Evolutionary conservation across 2,329 filamentous ascomycete genomes (phyloP).

Genomic region (Fusarium verrucosum): DNA sequence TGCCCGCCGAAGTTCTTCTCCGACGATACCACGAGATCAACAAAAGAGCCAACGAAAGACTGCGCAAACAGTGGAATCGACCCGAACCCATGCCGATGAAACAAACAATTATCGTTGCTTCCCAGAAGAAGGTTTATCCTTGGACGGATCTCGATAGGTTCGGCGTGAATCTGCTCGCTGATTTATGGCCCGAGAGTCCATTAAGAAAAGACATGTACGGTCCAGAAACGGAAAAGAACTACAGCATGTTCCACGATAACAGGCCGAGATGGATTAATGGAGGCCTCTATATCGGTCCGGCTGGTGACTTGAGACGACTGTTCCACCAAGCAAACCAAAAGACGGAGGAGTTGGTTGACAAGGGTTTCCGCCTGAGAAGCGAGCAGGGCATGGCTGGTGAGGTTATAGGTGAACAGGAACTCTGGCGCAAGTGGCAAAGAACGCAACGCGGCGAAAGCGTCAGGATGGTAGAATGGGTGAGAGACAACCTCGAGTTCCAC

Average conservation of each 20-base stretch:
- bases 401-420: neutral
- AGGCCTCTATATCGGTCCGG: slow-evolving; percentile 5
- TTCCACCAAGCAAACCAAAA: neutral
- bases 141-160: rapidly evolving
- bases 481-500: neutral
- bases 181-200: neutral
- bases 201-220: neutral
- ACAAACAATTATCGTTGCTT: neutral
- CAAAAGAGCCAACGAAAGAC: slow-evolving; percentile 1
- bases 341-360: neutral
- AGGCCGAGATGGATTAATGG: slow-evolving; percentile 4
- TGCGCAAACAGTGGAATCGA: neutral
- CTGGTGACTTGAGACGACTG: slow-evolving; percentile 9
- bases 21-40: slow-evolving; percentile 19
- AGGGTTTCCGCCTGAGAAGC: neutral
- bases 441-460: neutral
- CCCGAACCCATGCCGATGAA: neutral
- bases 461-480: rapidly evolving
- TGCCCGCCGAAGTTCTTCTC: slow-evolving; percentile 4
- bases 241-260: neutral
- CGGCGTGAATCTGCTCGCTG: too few species aligned
- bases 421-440: neutral
- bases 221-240: neutral
- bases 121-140: neutral
- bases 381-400: neutral